Evolutionary conservation across 495 filamentous ascomycete species (phyloP).

Genomic region (Massariosphaeria phaeospora): DNA sequence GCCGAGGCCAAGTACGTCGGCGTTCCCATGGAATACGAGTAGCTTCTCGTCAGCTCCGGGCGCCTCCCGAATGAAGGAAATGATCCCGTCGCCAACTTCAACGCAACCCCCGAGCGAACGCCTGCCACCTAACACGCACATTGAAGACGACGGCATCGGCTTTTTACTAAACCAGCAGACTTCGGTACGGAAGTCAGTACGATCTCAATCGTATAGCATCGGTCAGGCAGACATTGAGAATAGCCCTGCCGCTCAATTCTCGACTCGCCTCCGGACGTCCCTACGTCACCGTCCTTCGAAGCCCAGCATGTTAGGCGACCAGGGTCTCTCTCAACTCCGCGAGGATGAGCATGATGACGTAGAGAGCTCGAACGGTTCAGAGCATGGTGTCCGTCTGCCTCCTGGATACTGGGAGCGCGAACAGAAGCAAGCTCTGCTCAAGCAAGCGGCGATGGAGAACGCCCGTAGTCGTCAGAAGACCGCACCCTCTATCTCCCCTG

Average conservation of each 20-base stretch:
- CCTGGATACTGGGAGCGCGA: constrained; percentile 42
- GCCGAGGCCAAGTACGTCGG: neutral
- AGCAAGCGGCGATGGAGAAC: constrained; percentile 27
- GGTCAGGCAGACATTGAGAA: constrained; percentile 79
- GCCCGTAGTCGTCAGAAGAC: constrained; percentile 24
- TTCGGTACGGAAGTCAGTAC: constrained; percentile 35
- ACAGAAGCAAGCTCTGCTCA: constrained; percentile 19
- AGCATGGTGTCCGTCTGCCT: constrained; percentile 53
- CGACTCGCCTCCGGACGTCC: neutral
- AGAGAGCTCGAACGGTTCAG: constrained; percentile 63
- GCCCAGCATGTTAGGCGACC: constrained; percentile 76
- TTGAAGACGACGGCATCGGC: constrained; percentile 21
- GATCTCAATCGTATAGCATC: constrained; percentile 95
- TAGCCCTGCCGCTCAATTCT: constrained; percentile 22
- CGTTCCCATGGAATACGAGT: constrained; percentile 25
- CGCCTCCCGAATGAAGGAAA: constrained; percentile 19
- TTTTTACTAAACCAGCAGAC: constrained; percentile 23
- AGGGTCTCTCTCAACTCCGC: constrained; percentile 62
- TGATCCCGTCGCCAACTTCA: constrained; percentile 30
- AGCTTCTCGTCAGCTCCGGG: constrained; percentile 12
- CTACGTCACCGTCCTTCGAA: constrained; percentile 71
- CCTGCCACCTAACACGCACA: constrained; percentile 9
- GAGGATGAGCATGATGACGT: constrained; percentile 75
- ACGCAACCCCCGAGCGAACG: neutral
- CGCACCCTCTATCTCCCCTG: constrained; percentile 19